Evolutionary conservation across 2,329 filamentous ascomycete species (phyloP).

Genomic region (Colletotrichum endophyticum): DNA sequence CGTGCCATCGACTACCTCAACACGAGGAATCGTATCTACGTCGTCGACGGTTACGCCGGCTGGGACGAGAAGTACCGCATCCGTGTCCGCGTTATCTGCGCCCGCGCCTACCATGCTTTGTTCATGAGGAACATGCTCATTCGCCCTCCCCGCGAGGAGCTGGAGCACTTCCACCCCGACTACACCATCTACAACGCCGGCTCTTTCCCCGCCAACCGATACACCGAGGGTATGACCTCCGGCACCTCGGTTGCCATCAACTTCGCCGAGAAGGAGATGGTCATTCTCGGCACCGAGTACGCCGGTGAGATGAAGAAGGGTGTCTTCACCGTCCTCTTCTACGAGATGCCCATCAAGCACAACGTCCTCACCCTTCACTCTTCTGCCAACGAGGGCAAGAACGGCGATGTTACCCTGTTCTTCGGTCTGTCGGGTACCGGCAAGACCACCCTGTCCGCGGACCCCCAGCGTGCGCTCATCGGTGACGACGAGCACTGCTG

Average conservation of each 20-base stretch:
- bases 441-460: constrained; percentile 97
- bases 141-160: constrained; percentile 86
- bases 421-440: constrained; percentile 98
- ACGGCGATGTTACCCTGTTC: constrained; percentile 97
- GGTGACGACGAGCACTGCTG: constrained; percentile 99
- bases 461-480: constrained; percentile 94
- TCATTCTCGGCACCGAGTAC: constrained; percentile 98
- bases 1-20: constrained; percentile 99
- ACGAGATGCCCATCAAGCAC: constrained; percentile 99
- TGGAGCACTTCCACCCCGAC: constrained; percentile 97
- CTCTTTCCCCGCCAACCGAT: constrained; percentile 97
- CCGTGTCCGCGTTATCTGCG: constrained; percentile 96
- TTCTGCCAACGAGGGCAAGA: constrained; percentile 94
- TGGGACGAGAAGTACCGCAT: constrained; percentile 99
- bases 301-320: constrained; percentile 98
- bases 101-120: constrained; percentile 97
- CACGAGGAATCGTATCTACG: constrained; percentile 98
- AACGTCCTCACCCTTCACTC: constrained; percentile 98
- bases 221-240: constrained; percentile 98
- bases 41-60: constrained; percentile 94
- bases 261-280: constrained; percentile 99
- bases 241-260: constrained; percentile 98
- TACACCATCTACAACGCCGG: constrained; percentile 99
- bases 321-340: constrained; percentile 98
- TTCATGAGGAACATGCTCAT: constrained; percentile 99